Percentiles rank a stretch among this genome's conserved stretches.
phyloP scores from a whole-genome alignment of 73 alveolate genomes.

The Durusdinium trenchii region DNA sequence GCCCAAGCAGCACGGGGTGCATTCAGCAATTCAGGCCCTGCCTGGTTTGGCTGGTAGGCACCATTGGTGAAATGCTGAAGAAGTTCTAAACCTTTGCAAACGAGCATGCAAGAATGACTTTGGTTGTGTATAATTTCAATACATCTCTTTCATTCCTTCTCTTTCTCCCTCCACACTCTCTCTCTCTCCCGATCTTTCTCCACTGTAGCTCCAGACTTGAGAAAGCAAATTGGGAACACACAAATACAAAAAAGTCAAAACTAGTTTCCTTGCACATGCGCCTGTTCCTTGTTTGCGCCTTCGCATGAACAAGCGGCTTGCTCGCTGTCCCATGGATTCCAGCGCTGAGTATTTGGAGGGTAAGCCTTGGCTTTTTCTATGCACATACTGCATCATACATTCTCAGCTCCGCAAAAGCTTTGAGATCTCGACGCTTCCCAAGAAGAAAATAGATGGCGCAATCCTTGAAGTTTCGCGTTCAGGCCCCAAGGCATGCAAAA shows the following conservation, averaged over 20 bases:
- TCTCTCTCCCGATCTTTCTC: too few relatives aligned
- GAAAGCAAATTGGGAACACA: too few relatives aligned
- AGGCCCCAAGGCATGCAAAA: background rate
- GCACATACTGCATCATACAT: background rate
- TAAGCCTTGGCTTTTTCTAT: background rate
- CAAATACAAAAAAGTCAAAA: too few relatives aligned
- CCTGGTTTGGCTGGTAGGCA: slow-evolving; percentile 91
- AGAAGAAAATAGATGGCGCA: slow-evolving; percentile 65
- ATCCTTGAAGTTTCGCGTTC: slow-evolving; percentile 4
- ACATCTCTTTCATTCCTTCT: too few relatives aligned
- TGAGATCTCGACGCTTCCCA: slow-evolving; percentile 34
- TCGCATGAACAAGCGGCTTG: slow-evolving; percentile 5
- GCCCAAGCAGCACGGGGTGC: background rate
- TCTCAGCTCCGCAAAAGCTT: background rate
- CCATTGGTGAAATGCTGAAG: slow-evolving; percentile 47
- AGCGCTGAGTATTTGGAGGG: slow-evolving; percentile 83
- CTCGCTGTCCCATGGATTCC: slow-evolving; percentile 69
- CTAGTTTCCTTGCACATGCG: too few relatives aligned
- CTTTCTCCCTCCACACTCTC: too few relatives aligned
- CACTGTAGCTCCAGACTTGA: too few relatives aligned
- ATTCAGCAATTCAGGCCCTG: background rate
- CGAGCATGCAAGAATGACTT: too few relatives aligned
- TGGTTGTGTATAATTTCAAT: too few relatives aligned
- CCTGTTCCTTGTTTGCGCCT: too few relatives aligned
- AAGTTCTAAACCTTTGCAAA: slow-evolving; percentile 37